Evolutionary conservation across 1,139 yeast genomes (phyloP).

Genomic region (Magnusiomyces sp.): DNA sequence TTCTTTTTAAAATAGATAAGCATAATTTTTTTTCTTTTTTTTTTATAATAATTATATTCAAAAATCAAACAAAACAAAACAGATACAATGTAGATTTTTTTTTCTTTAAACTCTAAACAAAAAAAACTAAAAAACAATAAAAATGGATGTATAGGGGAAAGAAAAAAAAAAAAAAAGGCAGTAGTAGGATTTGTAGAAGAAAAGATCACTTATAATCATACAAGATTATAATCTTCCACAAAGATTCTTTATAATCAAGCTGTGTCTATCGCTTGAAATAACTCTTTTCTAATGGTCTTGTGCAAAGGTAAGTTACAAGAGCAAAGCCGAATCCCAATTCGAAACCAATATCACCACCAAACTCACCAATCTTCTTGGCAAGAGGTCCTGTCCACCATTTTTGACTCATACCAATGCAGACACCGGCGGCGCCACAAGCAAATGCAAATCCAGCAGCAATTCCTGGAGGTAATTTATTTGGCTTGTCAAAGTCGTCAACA

Average conservation of each 20-base stretch:
- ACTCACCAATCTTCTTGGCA: constrained; percentile 51
- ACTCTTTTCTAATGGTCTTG: constrained; percentile 54
- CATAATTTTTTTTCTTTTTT: too few species aligned
- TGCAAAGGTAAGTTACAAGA: constrained; percentile 50
- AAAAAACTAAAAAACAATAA: background rate
- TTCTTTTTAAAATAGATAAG: too few species aligned
- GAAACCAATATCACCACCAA: constrained; percentile 83
- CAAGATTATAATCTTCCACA: background rate
- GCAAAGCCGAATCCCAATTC: constrained; percentile 69
- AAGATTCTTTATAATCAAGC: too few species aligned
- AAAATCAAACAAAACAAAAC: too few species aligned
- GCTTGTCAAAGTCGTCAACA: constrained; percentile 51
- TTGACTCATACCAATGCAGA: constrained; percentile 79
- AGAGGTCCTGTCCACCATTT: constrained; percentile 72
- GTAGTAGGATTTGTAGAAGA: background rate
- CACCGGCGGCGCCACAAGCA: constrained; percentile 79
- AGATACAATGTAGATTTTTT: too few species aligned
- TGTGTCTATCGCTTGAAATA: constrained; percentile 24
- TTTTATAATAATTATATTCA: too few species aligned
- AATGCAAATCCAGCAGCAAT: constrained; percentile 69
- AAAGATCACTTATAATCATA: background rate
- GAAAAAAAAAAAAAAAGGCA: background rate
- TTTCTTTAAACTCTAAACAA: too few species aligned
- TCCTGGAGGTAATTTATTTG: constrained; percentile 59
- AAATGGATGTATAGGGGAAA: background rate